These are phyloP conservation scores for Apiotrichum veenhuisii DNA, from an alignment of 1,284 basidiomycete genomes.

Conservation along the genomic window DNA sequence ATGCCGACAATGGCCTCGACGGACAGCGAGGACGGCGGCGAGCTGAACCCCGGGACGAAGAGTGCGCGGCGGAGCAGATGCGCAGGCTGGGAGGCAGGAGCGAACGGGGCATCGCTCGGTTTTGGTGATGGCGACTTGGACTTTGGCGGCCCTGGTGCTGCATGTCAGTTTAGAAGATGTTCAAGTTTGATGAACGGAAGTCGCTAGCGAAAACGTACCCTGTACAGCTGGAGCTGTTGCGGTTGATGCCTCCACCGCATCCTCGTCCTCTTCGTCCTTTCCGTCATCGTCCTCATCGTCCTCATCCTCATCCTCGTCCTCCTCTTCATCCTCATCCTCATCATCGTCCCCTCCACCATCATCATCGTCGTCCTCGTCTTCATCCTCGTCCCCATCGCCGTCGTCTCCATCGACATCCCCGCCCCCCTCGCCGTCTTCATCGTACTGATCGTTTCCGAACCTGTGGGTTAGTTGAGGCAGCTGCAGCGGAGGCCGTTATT, in stretches of 20 bases:
- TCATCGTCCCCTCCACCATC: constrained; percentile 19
- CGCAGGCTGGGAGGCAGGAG: constrained; percentile 21
- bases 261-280: constrained; percentile 19
- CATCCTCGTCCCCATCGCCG: constrained; percentile 28
- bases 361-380: constrained; percentile 22
- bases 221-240: constrained; percentile 10
- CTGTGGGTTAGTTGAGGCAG: constrained; percentile 2
- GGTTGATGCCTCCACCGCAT: not conserved
- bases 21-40: constrained; percentile 60
- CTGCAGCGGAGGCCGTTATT: no score
- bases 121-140: not conserved
- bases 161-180: not conserved
- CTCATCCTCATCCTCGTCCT: constrained; percentile 21
- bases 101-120: not conserved
- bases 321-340: constrained; percentile 22
- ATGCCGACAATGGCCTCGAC: constrained; percentile 93
- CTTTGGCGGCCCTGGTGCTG: not conserved
- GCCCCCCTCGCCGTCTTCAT: constrained; percentile 20
- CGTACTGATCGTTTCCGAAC: constrained; percentile 16
- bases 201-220: no score
- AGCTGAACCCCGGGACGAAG: constrained; percentile 27
- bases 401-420: constrained; percentile 23
- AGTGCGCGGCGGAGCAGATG: constrained; percentile 36
- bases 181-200: not conserved
- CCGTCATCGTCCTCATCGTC: constrained; percentile 22